Base-by-base conservation (phyloP, 2,329 filamentous ascomycete species). In the Aspergillus fijiensis region DNA sequence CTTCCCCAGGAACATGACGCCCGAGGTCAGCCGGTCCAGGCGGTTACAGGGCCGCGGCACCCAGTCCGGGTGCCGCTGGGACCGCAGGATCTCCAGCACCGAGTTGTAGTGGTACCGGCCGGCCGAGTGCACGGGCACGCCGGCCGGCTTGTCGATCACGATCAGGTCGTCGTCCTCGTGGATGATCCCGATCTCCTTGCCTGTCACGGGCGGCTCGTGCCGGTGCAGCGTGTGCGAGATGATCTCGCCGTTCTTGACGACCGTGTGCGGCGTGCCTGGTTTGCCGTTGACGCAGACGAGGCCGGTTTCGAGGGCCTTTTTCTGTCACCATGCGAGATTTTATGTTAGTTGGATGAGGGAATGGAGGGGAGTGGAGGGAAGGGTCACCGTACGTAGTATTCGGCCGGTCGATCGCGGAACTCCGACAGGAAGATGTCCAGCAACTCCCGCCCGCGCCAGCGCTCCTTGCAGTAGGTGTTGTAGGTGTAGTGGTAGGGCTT, bases 1-100 rank as follows among this genome's bases (percentile, higher is more conserved):
- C 78, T 99, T 99, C 29, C 89, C 95, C 68, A 99, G 88, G 75
- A 99, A 99, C 94, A 99, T 98, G 73, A 99, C 90, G 52, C 95
- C 95, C 68, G 92, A 96, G 0, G 95, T 99, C 69, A 99, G 80
- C 55, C 95, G 84, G 74, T 99, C 95, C 29, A 99, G 85, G n/a
- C 95, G 84, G 71, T 99, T 96, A 79, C 94, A 98, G 0, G 95
- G 87, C 58, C 87, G 75, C 0, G 87, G 86, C 60, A 87, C 82
- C 75, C 82, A 89, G 12, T 78, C 75, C 57, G 81, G 77, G 31
- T 82, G 81, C 42, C 86, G 77, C 71, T 96, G 90, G 2, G 90
- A 86, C 67, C 90, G 88, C 85, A 99, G 89, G 66, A 99, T 96
- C 80, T 98, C 93, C 45, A 96, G 85, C 50, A 99, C 85, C 0